phyloP scores from a whole-genome alignment of 805 yeast species.

The Metschnikowia lunata region DNA sequence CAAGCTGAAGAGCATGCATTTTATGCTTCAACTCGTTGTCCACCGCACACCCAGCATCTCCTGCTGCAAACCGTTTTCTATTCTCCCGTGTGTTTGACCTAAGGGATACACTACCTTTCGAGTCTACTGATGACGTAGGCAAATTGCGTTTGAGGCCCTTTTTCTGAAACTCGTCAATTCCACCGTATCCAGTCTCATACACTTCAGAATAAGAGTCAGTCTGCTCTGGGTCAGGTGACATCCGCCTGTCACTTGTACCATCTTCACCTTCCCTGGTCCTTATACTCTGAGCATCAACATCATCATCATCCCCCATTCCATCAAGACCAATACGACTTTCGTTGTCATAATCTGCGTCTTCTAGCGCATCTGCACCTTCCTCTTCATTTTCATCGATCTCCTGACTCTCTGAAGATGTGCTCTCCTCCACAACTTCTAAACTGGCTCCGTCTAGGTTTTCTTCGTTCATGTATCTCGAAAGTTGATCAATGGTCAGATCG shows the following conservation, averaged over 20 bases:
- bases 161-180: conserved; percentile 14
- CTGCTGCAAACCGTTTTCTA: conserved; percentile 13
- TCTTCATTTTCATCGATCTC: conserved; percentile 2
- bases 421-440: background rate
- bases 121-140: conserved; percentile 8
- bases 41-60: conserved; percentile 4
- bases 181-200: conserved; percentile 3
- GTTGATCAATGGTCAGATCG: background rate
- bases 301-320: conserved; percentile 3
- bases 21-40: conserved; percentile 12
- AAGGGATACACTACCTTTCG: conserved; percentile 2
- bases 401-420: background rate
- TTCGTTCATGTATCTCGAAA: background rate
- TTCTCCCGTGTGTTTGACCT: conserved; percentile 5
- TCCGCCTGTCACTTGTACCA: background rate
- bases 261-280: conserved; percentile 2
- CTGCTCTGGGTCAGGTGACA: conserved; percentile 1
- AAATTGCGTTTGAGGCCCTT: conserved; percentile 12
- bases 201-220: conserved; percentile 1
- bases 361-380: conserved; percentile 3
- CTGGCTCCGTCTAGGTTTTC: background rate
- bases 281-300: conserved; percentile 4
- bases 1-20: conserved; percentile 13
- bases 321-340: conserved; percentile 7
- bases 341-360: conserved; percentile 7